phyloP scores from a whole-genome alignment of 192 early-diverging fungal genomes.

The Backusella morwellensis region DNA sequence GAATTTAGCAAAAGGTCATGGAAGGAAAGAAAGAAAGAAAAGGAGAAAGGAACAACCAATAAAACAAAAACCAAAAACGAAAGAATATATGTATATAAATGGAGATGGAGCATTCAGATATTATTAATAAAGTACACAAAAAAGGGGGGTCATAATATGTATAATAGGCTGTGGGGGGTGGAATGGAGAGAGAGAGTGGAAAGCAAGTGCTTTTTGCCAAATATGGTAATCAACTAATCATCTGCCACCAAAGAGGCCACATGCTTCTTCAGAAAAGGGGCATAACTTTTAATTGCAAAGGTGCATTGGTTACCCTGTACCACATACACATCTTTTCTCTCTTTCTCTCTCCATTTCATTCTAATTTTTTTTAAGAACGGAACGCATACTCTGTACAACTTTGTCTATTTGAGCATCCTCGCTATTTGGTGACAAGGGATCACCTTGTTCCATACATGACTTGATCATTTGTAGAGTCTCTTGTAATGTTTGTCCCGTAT shows the following conservation, averaged over 20 bases:
- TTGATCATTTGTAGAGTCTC: conserved; percentile 36
- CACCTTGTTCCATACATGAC: conserved; percentile 5
- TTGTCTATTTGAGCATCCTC: conserved; percentile 15
- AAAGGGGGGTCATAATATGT: background rate
- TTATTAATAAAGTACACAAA: conserved; percentile 8
- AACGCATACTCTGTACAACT: conserved; percentile 15
- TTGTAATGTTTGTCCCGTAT: conserved; percentile 44
- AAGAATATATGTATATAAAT: conserved; percentile 11
- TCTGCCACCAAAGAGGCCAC: background rate
- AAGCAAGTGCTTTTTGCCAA: background rate
- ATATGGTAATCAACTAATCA: background rate
- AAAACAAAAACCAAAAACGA: background rate
- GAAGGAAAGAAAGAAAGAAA: background rate
- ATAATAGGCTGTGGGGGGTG: background rate
- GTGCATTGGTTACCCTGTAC: background rate
- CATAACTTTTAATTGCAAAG: background rate
- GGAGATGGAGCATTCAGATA: background rate
- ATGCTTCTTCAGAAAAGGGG: background rate
- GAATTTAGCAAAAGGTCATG: background rate
- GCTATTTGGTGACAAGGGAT: background rate
- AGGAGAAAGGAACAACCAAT: background rate
- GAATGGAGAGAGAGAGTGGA: background rate
- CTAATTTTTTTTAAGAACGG: background rate
- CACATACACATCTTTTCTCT: background rate
- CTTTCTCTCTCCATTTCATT: background rate